Conservation (phyloP, 371 early-diverging fungal genomes). For the Apophysomyces variabilis region DNA sequence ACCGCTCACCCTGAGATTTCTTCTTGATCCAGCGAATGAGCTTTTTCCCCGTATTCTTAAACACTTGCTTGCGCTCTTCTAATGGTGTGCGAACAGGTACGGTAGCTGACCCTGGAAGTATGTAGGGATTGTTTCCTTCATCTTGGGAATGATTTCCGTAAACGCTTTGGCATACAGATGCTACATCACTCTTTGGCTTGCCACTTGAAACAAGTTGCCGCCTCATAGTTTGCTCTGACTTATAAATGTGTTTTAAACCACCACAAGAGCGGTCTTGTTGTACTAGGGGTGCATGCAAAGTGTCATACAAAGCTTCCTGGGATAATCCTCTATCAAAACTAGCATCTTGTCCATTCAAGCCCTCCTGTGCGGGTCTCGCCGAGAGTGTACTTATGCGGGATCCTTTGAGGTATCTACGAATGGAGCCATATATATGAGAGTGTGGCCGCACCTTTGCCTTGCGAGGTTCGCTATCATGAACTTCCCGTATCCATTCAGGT, state of each 20-base stretch:
- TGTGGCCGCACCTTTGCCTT: constrained; percentile 2
- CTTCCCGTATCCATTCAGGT: neutral
- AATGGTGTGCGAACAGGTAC: neutral
- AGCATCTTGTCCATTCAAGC: neutral
- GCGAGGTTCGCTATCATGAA: neutral
- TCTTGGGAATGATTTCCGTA: neutral
- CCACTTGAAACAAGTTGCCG: neutral
- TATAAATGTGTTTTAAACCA: neutral
- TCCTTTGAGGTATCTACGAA: neutral
- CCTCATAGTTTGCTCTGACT: neutral
- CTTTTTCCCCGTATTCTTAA: constrained; percentile 1
- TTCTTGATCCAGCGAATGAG: constrained; percentile 23
- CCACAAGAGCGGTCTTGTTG: neutral
- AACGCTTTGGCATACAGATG: constrained; percentile 1
- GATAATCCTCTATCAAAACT: neutral
- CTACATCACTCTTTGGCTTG: constrained; percentile 9
- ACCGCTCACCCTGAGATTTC: constrained; percentile 19
- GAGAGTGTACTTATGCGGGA: neutral
- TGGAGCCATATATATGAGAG: constrained; percentile 6
- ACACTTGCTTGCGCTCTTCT: neutral
- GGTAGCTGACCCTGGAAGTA: neutral
- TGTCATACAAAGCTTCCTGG: neutral
- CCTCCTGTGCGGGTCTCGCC: neutral
- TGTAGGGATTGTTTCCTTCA: neutral
- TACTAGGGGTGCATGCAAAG: neutral